Base-by-base conservation (phyloP, 179 eudicot species). In the Silene coronaria region DNA sequence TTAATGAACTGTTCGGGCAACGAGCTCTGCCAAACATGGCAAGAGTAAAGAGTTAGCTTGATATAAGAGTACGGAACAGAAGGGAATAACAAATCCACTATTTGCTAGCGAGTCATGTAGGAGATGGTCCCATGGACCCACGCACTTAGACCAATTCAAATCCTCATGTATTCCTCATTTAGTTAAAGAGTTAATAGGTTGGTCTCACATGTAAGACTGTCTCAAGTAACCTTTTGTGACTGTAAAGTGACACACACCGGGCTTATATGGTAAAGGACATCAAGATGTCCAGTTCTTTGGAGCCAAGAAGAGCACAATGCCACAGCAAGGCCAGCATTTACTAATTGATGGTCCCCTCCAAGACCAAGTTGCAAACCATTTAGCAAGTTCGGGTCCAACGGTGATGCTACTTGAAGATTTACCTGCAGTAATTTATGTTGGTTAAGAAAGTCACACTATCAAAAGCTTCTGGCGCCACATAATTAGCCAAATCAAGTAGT, bases 301-400 rank as follows among this genome's bases (percentile, higher is more conserved):
- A 96, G 97, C 92, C 93, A 96, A 66, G 97, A 84, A 78, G 97
- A 91, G 83, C 94, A 90, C 75, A 96, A 82, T 51, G 92, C 88
- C 75, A 96, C 84, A 26, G 99, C 97, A 77, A 96, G 96, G 72
- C 96, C 96, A 75, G 99, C 99, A 84, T 96, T 96, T 58, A 87
- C 32, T 74, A 86, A 93, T 74, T 96, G 99, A 82, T 96, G 99
- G 67, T 89, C 96, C 14, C 99, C 99, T 65, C 81, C 85, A 46
- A 96, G 98, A 82, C 98, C 97, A 71, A 93, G 97, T 67, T 80
- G 87, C 67, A 75, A 70, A 64, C 91, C 93, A 55, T 84, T 83
- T 70, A 96, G 87, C 79, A 85, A 69, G 72, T 76, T 77, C 12
- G 82, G 80, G 72, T 93, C 87, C 83, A 93, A 74, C 5, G 94